Evolutionary conservation across 345 rosid genomes (phyloP), one percentile per base, ranked within the genome.

Genomic region (Boechera divaricarpa): DNA sequence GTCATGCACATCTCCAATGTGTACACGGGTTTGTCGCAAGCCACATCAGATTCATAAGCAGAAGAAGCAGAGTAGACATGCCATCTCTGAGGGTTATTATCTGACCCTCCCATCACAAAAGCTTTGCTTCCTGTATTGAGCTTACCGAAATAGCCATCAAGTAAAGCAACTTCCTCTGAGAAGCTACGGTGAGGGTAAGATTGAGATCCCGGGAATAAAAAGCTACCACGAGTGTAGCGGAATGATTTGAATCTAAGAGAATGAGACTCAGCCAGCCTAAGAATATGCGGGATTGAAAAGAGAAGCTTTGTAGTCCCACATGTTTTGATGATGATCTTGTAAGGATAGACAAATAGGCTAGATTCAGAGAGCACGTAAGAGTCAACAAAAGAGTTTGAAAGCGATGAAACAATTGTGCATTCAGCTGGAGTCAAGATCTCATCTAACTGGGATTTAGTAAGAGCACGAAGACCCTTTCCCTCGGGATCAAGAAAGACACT

Each of bases 1-100:
- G 98, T 92, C 96, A 92, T 82, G 83, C 96, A 92, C 90, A 92
- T 90, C 88, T 92, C 96, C 12, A 90, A 45, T 9, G 98, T 89
- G 80, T 85, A 84, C 55, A 84, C 74, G 9, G 87, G 79, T 64
- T 57, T 71, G 48, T 57, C 67, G 26, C 26, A 31, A 41, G 62
- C 52, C 10, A 18, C 4, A 0, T 9, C 33, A 10, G 35, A 13
- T 12, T 70, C 53, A 12, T 83, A 78, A 2, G 84, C 82, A 64
- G 81, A 65, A 36, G 83, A 70, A 54, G 94, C 94, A 79, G 93
- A 83, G 85, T 93, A 90, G 1, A 89, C 90, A 59, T 93, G 98
- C 94, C 97, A 93, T 61, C 86, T 83, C 74, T 83, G 87, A 42
- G 82, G 35, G 24, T 76, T 76, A 49, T 51, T 26, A 58, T 72